Evolutionary conservation across 202 grass and related monocot species (phyloP), one percentile per base, ranked within the genome.

Genomic region (Saccharum hybrid): DNA sequence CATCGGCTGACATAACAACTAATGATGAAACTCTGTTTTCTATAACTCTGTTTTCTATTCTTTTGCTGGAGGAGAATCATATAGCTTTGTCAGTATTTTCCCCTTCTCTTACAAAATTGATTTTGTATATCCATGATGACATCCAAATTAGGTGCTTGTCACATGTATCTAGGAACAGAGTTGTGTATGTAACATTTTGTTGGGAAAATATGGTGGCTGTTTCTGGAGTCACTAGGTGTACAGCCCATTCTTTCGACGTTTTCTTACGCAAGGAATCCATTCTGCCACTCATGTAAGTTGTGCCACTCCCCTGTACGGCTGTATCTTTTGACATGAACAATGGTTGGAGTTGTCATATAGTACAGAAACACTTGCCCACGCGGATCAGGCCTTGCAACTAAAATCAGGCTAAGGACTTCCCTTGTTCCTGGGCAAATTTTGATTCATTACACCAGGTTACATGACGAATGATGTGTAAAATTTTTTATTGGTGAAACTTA

Each of bases 1-100:
- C 90, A 84, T 41, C 88, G 81, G 56, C 71, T 92, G 62, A 88
- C 78, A 68, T 94, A 83, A 98, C 74, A 33, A 56, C 57, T 85
- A 83, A 54, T 63, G 75, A 68, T 69, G 45, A 74, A 19, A 56
- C 42, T 82, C 70, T 56, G 31, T 33, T n/a, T n/a, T n/a, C n/a
- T n/a, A n/a, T n/a, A n/a, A n/a, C n/a, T n/a, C n/a, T n/a, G n/a
- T n/a, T 68, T 68, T 79, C 16, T 60, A 42, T 84, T 85, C 39
- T 74, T 73, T 90, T 82, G 18, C 52, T 82, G 23, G 38, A 81
- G 64, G 77, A 79, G 46, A 71, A 74, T 56, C 41, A 71, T 79
- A 57, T 42, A 83, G 34, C 79, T 86, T 83, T 71, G 42, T 16
- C 74, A 54, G 63, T 81, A 38, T 45, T 76, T 40, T 33, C 18